phyloP scores from a whole-genome alignment of 1,284 basidiomycete genomes.

The Polyporus tsugae region DNA sequence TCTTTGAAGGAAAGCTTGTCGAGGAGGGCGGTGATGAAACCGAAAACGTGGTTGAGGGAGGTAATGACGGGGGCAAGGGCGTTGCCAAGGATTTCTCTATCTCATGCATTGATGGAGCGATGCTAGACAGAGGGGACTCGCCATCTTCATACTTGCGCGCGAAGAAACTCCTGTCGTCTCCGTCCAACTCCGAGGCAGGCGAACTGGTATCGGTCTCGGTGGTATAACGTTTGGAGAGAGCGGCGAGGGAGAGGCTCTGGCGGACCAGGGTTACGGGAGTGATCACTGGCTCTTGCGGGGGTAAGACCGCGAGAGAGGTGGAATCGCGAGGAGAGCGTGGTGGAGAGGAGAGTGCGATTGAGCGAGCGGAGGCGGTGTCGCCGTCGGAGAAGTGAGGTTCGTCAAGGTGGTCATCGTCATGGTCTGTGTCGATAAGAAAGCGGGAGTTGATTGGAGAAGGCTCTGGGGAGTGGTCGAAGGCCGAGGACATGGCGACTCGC shows the following conservation, averaged over 20 bases:
- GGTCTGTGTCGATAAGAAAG: conserved; percentile 38
- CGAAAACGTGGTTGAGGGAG: conserved; percentile 29
- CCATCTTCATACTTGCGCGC: conserved; percentile 49
- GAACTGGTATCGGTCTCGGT: conserved; percentile 62
- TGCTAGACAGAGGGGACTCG: conserved; percentile 60
- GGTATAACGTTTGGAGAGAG: conserved; percentile 38
- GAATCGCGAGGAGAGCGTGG: conserved; percentile 36
- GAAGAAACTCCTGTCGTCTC: conserved; percentile 53
- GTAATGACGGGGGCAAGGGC: conserved; percentile 28
- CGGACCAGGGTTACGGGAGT: conserved; percentile 39
- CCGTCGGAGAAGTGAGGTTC: conserved; percentile 53
- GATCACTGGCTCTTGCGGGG: conserved; percentile 30
- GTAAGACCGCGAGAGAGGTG: conserved; percentile 50
- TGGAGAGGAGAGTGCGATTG: conserved; percentile 77
- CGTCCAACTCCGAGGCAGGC: conserved; percentile 44
- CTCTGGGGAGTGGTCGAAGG: conserved; percentile 27
- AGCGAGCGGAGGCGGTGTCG: conserved; percentile 83
- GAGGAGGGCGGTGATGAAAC: conserved; percentile 35
- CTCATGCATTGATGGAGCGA: conserved; percentile 57
- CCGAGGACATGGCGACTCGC: conserved; percentile 23
- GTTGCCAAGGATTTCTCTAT: conserved; percentile 41
- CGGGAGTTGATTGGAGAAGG: conserved; percentile 38
- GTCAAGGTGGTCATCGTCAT: conserved; percentile 36
- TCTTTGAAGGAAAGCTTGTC: conserved; percentile 43
- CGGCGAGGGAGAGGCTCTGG: conserved; percentile 36